Base-by-base conservation (phyloP, 2,329 filamentous ascomycete genomes). In the Cadophora sp. region DNA sequence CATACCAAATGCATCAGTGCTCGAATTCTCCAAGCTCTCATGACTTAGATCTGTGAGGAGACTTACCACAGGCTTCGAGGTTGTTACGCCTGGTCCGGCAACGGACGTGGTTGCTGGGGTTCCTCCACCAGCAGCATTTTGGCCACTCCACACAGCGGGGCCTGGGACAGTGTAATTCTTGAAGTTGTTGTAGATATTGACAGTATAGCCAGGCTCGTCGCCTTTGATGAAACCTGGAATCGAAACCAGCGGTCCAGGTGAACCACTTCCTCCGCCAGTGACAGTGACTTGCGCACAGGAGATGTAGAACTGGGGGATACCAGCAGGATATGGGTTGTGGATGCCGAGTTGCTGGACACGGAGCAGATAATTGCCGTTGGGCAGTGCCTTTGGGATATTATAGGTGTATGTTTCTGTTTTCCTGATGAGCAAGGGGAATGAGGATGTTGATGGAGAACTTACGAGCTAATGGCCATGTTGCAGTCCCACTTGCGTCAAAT, bases 221-320 rank as follows among this genome's bases (percentile, higher is more conserved):
- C 70, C 72, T 19, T 62, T 69, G 53, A 76, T 72, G 53, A 71
- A 75, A 12, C 75, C 75, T 0, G 76, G 76, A 43, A 77, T 77
- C 4, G 71, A 67, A 22, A 77, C 76, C 0, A 76, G 50, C 3
- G 74, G 75, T 1, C 73, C 67, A 2, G 75, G 76, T 5, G 67
- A 72, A 6, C 76, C 76, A 1, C 64, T 67, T 24, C 75, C 75
- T 1, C 76, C 75, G 14, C 66, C 67, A 7, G 74, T 76, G 22
- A 77, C 72, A 14, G 70, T 75, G 2, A 77, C 59, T 58, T 77
- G 76, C 0, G 76, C 76, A 48, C 76, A 78, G 16, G 68, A 68
- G 51, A 77, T 73, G 51, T 78, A 78, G 69, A 77, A 78, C 63
- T 76, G 75, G 0, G 75, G 73, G 16, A 69, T 73, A 11, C 74